Base-by-base conservation (phyloP, 1,139 yeast species). In the Protomyces gravidus region DNA sequence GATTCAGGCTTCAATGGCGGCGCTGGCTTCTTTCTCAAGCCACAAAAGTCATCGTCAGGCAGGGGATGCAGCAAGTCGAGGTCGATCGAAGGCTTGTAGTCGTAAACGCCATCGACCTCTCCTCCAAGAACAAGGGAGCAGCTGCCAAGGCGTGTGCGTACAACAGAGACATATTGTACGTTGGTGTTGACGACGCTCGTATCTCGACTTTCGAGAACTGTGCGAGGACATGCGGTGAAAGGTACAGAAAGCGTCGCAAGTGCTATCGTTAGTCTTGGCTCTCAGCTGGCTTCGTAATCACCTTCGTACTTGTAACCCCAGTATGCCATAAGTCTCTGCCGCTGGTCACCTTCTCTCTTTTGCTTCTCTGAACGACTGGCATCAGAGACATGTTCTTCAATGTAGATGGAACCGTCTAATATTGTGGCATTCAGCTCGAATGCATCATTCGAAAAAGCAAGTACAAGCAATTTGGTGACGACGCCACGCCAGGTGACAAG, bases 61-160 rank as follows among this genome's bases (percentile, higher is more conserved):
- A 27, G 39, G 2, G 23, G 36, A 7, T 52, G 48, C 23, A 50
- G 61, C 11, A 30, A 33, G 11, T 53, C 55, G 13, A 50, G 61
- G 19, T 56, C 50, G 26, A 46, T 40, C 25, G 74, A 80, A 11
- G 92, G 90, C 63, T 83, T 77, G 67, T 83, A 88, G 72, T 89
- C 96, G 79, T 84, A 85, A 9, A 85, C 84, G 69, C 96, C 85
- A 71, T 90, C 97, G 17, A 90, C 87, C 71, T 92, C 97, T 1
- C 96, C 97, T 1, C 92, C 96, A 50, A 90, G 73, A 1, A 87
- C 70, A 49, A 89, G 73, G 66, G 80, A 81, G 27, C 82, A 79
- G 57, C 79, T 78, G 2, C 96, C 97, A 11, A 61, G 46, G 2
- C 58, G 51, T 33, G 97, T 85, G 64, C 81, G 79, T 5, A 89